Evolutionary conservation across 768 basidiomycete species (phyloP).

Genomic region (Tricholoma hemisulphureum): DNA sequence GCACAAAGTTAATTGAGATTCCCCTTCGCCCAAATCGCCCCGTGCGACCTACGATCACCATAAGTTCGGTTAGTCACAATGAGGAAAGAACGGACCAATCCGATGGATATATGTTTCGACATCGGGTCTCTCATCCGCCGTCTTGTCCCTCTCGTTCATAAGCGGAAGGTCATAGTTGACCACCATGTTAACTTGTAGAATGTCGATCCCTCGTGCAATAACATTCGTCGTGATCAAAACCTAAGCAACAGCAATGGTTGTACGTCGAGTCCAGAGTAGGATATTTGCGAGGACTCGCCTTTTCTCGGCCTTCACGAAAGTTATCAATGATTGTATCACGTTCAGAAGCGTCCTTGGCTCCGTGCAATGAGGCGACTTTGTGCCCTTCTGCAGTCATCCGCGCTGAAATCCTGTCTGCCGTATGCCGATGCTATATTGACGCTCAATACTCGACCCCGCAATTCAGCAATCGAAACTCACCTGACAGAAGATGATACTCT

Average conservation of each 20-base stretch:
- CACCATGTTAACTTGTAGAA: slow-evolving; percentile 99
- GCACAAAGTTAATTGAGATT: slow-evolving; percentile 96
- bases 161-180: slow-evolving; percentile 97
- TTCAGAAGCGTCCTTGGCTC: slow-evolving; percentile 85
- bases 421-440: slow-evolving; percentile 69
- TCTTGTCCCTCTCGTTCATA: slow-evolving; percentile 65
- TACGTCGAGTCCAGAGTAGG: not conserved
- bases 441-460: not conserved
- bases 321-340: slow-evolving; percentile 92
- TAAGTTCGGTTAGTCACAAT: slow-evolving; percentile 1
- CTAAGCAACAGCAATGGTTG: slow-evolving; percentile 21
- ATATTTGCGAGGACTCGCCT: slow-evolving; percentile 45
- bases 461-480: slow-evolving; percentile 40
- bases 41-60: slow-evolving; percentile 72
- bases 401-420: slow-evolving; percentile 87
- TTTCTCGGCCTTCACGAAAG: slow-evolving; percentile 94
- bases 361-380: slow-evolving; percentile 94
- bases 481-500: slow-evolving; percentile 98
- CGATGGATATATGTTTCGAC: slow-evolving; percentile 98
- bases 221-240: slow-evolving; percentile 97
- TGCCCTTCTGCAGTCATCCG: slow-evolving; percentile 94
- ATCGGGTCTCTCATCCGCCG: slow-evolving; percentile 67
- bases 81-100: slow-evolving; percentile 61
- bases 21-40: slow-evolving; percentile 98
- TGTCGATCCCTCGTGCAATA: slow-evolving; percentile 97